Conservation (phyloP, 2,329 filamentous ascomycete genomes). For the Colletotrichum sp. region DNA sequence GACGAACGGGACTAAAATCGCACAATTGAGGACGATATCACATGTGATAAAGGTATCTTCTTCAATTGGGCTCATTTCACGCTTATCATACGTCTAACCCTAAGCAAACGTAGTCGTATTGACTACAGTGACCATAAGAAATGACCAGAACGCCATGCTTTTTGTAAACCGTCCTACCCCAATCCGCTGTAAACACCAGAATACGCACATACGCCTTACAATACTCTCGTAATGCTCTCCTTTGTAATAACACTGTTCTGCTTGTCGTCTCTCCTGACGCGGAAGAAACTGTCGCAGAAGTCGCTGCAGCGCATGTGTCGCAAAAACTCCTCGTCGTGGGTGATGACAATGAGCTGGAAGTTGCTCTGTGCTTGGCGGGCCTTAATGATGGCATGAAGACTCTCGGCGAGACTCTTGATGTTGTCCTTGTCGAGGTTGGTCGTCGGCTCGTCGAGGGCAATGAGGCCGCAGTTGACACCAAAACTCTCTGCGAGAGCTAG, state of each 20-base stretch:
- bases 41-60: background rate
- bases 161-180: background rate
- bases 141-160: background rate
- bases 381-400: constrained; percentile 86
- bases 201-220: constrained; percentile 26
- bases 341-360: constrained; percentile 98
- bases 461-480: constrained; percentile 92
- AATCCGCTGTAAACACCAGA: background rate
- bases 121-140: background rate
- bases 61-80: background rate
- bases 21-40: background rate
- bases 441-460: constrained; percentile 96
- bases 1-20: background rate
- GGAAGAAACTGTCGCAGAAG: constrained; percentile 91
- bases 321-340: constrained; percentile 96
- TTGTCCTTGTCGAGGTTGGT: constrained; percentile 97
- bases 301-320: constrained; percentile 92
- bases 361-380: constrained; percentile 85
- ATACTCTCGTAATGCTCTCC: constrained; percentile 62
- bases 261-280: constrained; percentile 79
- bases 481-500: constrained; percentile 96
- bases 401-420: constrained; percentile 85
- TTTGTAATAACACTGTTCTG: constrained; percentile 89
- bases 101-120: too few species aligned
- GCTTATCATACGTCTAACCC: background rate